These are phyloP conservation scores for Pichia nakasei DNA, from an alignment of 805 yeast genomes.

Conservation along the genomic window DNA sequence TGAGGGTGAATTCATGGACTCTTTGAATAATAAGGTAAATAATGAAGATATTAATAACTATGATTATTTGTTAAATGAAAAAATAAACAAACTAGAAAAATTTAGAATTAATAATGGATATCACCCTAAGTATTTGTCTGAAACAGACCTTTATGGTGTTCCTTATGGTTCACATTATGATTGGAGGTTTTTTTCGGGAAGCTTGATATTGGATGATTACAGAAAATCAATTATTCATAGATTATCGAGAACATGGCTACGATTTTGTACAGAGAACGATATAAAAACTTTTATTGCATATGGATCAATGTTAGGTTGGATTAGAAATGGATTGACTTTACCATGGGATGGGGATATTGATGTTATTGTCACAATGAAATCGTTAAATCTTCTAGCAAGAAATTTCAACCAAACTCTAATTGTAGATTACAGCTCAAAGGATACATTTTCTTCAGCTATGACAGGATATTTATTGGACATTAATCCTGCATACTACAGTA, in stretches of 20 bases:
- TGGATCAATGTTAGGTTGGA: conserved; percentile 56
- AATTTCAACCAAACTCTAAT: conserved; percentile 42
- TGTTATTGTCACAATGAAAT: conserved; percentile 47
- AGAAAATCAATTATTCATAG: conserved; percentile 33
- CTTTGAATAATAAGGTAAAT: background rate
- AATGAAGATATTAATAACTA: background rate
- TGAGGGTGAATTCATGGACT: conserved; percentile 7
- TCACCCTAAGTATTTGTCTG: conserved; percentile 33
- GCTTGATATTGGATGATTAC: conserved; percentile 14
- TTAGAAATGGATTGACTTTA: conserved; percentile 47
- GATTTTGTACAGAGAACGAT: conserved; percentile 35
- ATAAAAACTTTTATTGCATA: conserved; percentile 54
- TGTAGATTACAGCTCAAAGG: conserved; percentile 28
- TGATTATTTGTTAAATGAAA: conserved; percentile 6
- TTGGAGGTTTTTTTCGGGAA: conserved; percentile 36
- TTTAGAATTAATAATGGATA: conserved; percentile 8
- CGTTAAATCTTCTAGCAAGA: conserved; percentile 35
- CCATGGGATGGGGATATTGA: conserved; percentile 60
- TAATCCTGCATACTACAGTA: conserved; percentile 27
- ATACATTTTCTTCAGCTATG: conserved; percentile 19
- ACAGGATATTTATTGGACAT: conserved; percentile 27
- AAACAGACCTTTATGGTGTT: conserved; percentile 28
- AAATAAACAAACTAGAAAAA: conserved; percentile 7
- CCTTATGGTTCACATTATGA: conserved; percentile 36
- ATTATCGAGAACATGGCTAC: conserved; percentile 44